Evolutionary conservation across 805 yeast species (phyloP), one percentile per base, ranked within the genome.

Genomic region (Schizosaccharomyces pombe): DNA sequence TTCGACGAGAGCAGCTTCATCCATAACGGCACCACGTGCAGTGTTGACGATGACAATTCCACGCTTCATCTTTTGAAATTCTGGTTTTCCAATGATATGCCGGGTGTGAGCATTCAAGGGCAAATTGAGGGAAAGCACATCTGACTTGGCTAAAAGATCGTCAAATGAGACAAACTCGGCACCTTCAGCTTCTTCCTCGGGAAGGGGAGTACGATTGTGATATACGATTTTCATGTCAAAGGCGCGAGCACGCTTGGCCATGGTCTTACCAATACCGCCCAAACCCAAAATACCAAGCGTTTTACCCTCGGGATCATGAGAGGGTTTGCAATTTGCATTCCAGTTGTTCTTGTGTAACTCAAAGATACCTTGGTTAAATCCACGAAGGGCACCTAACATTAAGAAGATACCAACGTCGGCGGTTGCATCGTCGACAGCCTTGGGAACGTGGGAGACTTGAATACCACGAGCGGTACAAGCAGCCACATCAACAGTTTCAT

Each of bases 221-320:
- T 85, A 85, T 39, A 80, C 65, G 58, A 82, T 75, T 61, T 76
- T 78, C 66, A 85, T 83, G 2, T 91, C 94, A 66, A 85, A 85
- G 6, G 89, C 87, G 59, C 68, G 67, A 58, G 83, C 71, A 60
- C 89, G 74, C 59, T 78, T 76, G 55, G 85, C 73, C 54, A 85
- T 78, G 31, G 84, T 82, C 56, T 86, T 76, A 52, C 95, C 95
- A 67, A 85, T 85, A 34, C 94, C 94, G 33, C 95, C 95, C 76
- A 85, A 73, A 14, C 95, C 95, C 54, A 82, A 70, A 55, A 85
- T 78, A 52, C 95, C 95, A 24, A 85, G 79, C 19, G 72, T 72
- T 62, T 80, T 80, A 6, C 84, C 85, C 58, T 72, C 77, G 16
- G 93, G 93, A 62, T 80, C 87, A 62, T 75, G 74, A 5, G 93